These are phyloP conservation scores for Thraustochytrium sp. DNA, from an alignment of 352 stramenopile genomes.

Conservation along the genomic window DNA sequence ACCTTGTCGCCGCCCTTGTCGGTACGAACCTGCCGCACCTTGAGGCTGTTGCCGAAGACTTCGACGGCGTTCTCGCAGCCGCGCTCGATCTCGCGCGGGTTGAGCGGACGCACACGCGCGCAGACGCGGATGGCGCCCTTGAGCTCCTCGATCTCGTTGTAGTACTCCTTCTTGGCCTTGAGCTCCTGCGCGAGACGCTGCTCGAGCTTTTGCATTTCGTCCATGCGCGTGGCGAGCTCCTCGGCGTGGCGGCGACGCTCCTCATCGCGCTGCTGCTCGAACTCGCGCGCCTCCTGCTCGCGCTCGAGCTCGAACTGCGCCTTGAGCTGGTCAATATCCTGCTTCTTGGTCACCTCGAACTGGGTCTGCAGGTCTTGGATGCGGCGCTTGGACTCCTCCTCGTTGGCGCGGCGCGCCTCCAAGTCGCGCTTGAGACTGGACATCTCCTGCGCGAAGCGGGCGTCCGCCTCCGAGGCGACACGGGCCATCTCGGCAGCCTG, in stretches of 20 bases:
- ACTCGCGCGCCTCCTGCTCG: background rate
- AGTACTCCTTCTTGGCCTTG: conserved; percentile 82
- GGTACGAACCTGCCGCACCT: conserved; percentile 43
- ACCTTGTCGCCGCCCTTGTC: conserved; percentile 30
- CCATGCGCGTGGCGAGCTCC: background rate
- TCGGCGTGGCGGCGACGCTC: background rate
- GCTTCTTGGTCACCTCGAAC: conserved; percentile 16
- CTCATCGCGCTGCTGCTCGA: background rate
- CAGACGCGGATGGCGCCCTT: conserved; percentile 98
- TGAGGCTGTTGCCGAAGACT: conserved; percentile 44
- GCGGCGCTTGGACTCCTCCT: background rate
- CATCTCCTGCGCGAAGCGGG: conserved; percentile 27
- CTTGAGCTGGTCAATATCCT: conserved; percentile 41
- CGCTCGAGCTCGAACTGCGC: conserved; percentile 22
- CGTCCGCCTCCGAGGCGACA: conserved; percentile 39
- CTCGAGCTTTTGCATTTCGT: conserved; percentile 63
- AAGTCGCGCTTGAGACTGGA: background rate
- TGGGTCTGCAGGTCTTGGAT: background rate
- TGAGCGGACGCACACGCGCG: conserved; percentile 81
- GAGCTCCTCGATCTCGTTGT: conserved; percentile 98
- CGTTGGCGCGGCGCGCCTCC: background rate
- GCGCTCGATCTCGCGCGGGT: conserved; percentile 62
- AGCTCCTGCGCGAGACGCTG: conserved; percentile 63
- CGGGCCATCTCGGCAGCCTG: conserved; percentile 18
- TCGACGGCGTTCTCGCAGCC: background rate